A percentile compares a stretch with the other conserved stretches of the same genome.
Conservation (phyloP, 2,329 filamentous ascomycete genomes). For the Chalaropsis ovoidea region DNA sequence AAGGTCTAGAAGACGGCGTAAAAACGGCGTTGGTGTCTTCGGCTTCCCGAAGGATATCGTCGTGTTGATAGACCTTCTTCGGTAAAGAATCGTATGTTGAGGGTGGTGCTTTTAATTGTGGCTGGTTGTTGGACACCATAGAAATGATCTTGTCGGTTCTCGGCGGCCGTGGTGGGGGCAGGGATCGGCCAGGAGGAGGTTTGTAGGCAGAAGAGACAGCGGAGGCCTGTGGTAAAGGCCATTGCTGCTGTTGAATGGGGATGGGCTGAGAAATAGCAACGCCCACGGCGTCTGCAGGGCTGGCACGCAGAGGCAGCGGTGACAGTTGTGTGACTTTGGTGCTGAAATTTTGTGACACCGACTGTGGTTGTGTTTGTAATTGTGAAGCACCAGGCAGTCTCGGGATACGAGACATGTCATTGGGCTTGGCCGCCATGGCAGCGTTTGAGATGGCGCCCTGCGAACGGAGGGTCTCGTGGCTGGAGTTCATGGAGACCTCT, state of each 20-base stretch:
- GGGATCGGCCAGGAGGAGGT: constrained; percentile 41
- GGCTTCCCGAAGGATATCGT: constrained; percentile 33
- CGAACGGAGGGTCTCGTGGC: constrained; percentile 18
- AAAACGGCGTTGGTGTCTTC: constrained; percentile 38
- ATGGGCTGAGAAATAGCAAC: constrained; percentile 45
- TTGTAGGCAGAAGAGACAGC: constrained; percentile 38
- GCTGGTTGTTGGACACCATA: constrained; percentile 47
- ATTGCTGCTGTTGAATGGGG: constrained; percentile 37
- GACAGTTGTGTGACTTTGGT: not conserved
- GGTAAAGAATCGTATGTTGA: constrained; percentile 6
- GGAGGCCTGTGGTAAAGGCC: constrained; percentile 30
- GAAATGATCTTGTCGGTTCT: constrained; percentile 40
- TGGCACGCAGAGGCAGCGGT: constrained; percentile 27
- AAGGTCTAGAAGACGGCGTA: constrained; percentile 42
- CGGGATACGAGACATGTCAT: constrained; percentile 19
- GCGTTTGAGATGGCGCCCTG: not conserved
- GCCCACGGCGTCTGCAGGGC: constrained; percentile 28
- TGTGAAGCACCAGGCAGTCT: constrained; percentile 26
- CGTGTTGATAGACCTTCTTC: constrained; percentile 31
- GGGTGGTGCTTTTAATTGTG: constrained; percentile 40
- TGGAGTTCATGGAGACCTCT: constrained; percentile 20
- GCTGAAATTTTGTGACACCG: not conserved
- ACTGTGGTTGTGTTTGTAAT: constrained; percentile 15
- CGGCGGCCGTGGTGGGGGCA: constrained; percentile 48
- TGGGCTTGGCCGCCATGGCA: not conserved